Base-by-base conservation (phyloP, 306 rosid genomes). In the Calophaca sinica region DNA sequence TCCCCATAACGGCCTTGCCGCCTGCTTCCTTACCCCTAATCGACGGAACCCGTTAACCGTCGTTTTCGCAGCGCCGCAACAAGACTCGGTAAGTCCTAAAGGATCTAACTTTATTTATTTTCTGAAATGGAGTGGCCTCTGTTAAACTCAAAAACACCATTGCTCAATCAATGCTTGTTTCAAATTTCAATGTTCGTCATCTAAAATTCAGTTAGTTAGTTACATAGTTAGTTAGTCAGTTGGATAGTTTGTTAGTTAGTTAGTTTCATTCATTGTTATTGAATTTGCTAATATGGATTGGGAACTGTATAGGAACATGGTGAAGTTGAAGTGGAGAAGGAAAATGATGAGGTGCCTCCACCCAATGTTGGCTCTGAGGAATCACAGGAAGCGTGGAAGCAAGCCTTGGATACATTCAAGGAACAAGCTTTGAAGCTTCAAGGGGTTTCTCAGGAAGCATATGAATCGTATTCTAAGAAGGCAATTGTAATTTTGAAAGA, bases 351-450 rank as follows among this genome's bases (percentile, higher is more conserved):
- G 78, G 39, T 3, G 32, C 66, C 66, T 67, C 49, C 61, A 3
- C 7, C 13, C 4, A 28, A 84, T 12, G 51, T 68, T 54, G 87
- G 78, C 38, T 62, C 81, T 11, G 88, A 87, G 68, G 90, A 90
- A 42, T 86, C 97, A 45, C 86, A 90, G 80, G 92, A 92, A 73
- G 94, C 96, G 4, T 92, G 96, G 99, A 57, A 84, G 75, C 85
- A 89, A 76, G 81, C 87, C 66, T 61, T 96, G 50, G 93, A 85
- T 32, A 80, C 96, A 41, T 92, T 92, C 81, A 92, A 77, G 82
- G 97, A 90, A 70, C 98, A 92, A 75, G 97, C 99, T 41, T 62
- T 79, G 77, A 96, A 84, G 85, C 38, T 89, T 84, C 89, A 86
- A 73, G 72, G 92, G 29, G 52, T 89, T 76, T 96, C 98, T 33